Evolutionary conservation across 306 rosid species (phyloP).

Genomic region (Begonia loranthoides): DNA sequence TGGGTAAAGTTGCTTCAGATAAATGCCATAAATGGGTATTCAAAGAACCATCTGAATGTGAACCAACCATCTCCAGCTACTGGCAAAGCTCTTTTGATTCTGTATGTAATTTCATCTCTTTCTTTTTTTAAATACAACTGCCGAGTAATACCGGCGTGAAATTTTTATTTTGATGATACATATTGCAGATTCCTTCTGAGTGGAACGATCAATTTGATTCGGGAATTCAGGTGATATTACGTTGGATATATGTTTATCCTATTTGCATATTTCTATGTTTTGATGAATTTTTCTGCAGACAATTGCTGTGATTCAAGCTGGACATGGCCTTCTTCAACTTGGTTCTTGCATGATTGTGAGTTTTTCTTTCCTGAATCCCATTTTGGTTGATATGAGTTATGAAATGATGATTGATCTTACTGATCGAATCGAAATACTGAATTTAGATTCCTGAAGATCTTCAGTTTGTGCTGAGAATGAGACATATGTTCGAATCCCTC

Average conservation of each 20-base stretch:
- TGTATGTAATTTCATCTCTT: slow-evolving; percentile 19
- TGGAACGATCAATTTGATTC: slow-evolving; percentile 99
- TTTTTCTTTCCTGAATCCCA: not conserved
- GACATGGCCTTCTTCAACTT: slow-evolving; percentile 95
- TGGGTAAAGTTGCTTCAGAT: slow-evolving; percentile 99
- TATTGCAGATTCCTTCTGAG: slow-evolving; percentile 95
- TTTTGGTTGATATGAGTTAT: too few relatives aligned
- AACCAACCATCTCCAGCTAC: slow-evolving; percentile 90
- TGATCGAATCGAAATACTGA: not conserved
- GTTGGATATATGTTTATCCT: slow-evolving; percentile 10
- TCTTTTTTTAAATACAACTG: not conserved
- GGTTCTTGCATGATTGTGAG: slow-evolving; percentile 99
- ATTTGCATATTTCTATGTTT: slow-evolving; percentile 3
- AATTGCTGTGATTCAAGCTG: slow-evolving; percentile 99
- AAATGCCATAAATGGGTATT: slow-evolving; percentile 99
- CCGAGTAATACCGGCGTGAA: slow-evolving; percentile 16
- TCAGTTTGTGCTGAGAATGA: slow-evolving; percentile 95
- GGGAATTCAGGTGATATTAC: slow-evolving; percentile 80
- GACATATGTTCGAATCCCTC: slow-evolving; percentile 94
- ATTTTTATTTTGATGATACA: slow-evolving; percentile 26
- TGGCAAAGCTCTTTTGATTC: slow-evolving; percentile 99
- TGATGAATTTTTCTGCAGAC: slow-evolving; percentile 36
- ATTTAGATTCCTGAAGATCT: slow-evolving; percentile 88
- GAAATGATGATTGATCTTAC: too few relatives aligned
- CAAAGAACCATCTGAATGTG: slow-evolving; percentile 96